phyloP scores from a whole-genome alignment of 2,329 filamentous ascomycete species.

The Penicillium crustosum region DNA sequence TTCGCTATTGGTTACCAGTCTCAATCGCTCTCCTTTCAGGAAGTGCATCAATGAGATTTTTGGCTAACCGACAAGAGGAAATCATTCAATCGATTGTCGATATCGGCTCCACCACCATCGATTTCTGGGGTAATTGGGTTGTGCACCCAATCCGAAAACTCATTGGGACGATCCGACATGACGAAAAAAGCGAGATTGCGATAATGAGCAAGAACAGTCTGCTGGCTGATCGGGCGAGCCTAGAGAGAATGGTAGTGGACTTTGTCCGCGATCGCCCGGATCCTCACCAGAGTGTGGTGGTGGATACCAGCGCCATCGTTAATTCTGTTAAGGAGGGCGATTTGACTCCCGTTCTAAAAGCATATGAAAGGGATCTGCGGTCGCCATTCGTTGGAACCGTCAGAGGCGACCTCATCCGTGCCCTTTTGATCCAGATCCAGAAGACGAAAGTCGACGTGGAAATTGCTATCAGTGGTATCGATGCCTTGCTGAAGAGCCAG shows the following conservation, averaged over 20 bases:
- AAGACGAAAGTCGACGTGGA: conserved; percentile 99
- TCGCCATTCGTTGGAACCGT: conserved; percentile 80
- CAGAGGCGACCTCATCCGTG: conserved; percentile 81
- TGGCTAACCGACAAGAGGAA: conserved; percentile 72
- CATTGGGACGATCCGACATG: conserved; percentile 88
- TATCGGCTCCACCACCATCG: conserved; percentile 72
- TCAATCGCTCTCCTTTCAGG: conserved; percentile 73
- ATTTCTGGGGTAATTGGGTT: conserved; percentile 98
- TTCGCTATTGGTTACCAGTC: conserved; percentile 87
- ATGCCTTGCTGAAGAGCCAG: conserved; percentile 90
- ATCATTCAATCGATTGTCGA: conserved; percentile 78
- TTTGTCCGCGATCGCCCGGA: conserved; percentile 83
- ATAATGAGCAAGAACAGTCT: conserved; percentile 95
- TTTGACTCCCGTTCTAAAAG: conserved; percentile 83
- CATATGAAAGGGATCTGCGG: conserved; percentile 85
- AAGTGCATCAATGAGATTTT: conserved; percentile 77
- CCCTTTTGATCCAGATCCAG: conserved; percentile 92
- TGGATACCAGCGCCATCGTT: conserved; percentile 71
- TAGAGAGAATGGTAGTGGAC: conserved; percentile 97
- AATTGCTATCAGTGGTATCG: conserved; percentile 92
- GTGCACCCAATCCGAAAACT: conserved; percentile 80
- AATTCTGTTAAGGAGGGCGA: conserved; percentile 86
- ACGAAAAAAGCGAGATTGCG: conserved; percentile 88
- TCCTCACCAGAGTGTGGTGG: conserved; percentile 45
- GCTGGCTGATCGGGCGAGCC: conserved; percentile 81